These are phyloP conservation scores for Naganishia vishniacii DNA, from an alignment of 768 basidiomycete species.

Conservation along the genomic window DNA sequence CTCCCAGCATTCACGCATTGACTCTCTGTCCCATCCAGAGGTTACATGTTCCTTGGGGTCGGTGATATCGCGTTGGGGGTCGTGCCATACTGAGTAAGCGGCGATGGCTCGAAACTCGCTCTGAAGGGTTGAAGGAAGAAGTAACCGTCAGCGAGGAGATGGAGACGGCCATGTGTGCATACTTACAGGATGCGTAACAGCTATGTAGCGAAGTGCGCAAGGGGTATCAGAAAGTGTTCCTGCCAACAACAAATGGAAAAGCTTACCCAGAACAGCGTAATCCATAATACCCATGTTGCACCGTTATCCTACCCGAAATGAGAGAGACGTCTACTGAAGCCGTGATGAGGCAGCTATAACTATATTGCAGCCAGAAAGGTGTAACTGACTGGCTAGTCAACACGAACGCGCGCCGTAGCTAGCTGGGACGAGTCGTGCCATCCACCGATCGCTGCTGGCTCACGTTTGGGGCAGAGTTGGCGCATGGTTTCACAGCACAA, in stretches of 20 bases:
- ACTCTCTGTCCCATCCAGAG: conserved; percentile 77
- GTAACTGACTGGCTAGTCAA: no score
- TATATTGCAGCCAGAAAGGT: no score
- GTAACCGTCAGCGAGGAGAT: neutral
- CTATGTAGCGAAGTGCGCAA: conserved; percentile 14
- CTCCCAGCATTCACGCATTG: conserved; percentile 85
- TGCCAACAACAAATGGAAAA: neutral
- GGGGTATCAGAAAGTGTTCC: no score
- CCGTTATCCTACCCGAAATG: neutral
- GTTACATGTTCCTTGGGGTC: conserved; percentile 65
- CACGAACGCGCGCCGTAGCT: no score
- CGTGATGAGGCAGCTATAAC: neutral
- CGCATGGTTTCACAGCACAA: no score
- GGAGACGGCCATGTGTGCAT: neutral
- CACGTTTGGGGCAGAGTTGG: neutral
- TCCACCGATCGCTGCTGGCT: no score
- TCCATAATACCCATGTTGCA: conserved; percentile 25
- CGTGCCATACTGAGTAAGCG: conserved; percentile 77
- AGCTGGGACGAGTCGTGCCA: no score
- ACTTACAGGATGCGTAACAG: conserved; percentile 33
- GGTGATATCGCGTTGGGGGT: conserved; percentile 75
- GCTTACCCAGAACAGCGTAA: conserved; percentile 25
- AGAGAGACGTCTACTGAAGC: neutral
- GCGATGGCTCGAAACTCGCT: conserved; percentile 73
- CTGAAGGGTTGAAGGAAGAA: neutral